phyloP scores from a whole-genome alignment of 2,329 filamentous ascomycete genomes.

The Trichoderma endophyticum region DNA sequence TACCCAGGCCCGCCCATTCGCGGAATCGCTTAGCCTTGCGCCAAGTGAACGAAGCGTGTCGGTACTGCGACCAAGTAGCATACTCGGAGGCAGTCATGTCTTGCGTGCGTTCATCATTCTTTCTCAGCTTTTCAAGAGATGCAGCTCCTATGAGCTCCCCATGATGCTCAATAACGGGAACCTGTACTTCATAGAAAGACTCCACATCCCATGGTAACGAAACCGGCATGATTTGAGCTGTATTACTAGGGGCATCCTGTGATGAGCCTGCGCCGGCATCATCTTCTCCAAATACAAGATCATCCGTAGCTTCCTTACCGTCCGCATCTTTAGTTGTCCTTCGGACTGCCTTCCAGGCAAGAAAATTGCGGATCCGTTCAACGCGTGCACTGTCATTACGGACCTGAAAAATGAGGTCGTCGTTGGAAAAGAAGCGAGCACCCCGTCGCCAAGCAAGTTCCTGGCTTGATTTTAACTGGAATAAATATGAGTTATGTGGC shows the following conservation, averaged over 20 bases:
- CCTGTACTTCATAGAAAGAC: not conserved
- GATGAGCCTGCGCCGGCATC: not conserved
- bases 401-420: not conserved
- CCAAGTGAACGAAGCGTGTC: not conserved
- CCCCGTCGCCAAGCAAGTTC: not conserved
- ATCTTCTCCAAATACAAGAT: not conserved
- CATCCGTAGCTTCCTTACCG: not conserved
- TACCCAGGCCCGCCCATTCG: not conserved
- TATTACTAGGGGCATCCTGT: not conserved
- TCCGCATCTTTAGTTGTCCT: not conserved
- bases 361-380: not conserved
- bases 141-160: not conserved
- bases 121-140: not conserved
- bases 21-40: not conserved
- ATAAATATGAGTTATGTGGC: not conserved
- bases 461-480: not conserved
- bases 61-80: not conserved
- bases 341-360: not conserved
- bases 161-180: not conserved
- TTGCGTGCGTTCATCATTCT: not conserved
- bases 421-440: not conserved
- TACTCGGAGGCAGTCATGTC: not conserved
- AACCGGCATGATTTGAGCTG: not conserved
- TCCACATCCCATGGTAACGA: not conserved
- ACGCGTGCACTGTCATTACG: not conserved